Conservation (phyloP, 2,329 filamentous ascomycete species). For the Atkinsonella hypoxylon region DNA sequence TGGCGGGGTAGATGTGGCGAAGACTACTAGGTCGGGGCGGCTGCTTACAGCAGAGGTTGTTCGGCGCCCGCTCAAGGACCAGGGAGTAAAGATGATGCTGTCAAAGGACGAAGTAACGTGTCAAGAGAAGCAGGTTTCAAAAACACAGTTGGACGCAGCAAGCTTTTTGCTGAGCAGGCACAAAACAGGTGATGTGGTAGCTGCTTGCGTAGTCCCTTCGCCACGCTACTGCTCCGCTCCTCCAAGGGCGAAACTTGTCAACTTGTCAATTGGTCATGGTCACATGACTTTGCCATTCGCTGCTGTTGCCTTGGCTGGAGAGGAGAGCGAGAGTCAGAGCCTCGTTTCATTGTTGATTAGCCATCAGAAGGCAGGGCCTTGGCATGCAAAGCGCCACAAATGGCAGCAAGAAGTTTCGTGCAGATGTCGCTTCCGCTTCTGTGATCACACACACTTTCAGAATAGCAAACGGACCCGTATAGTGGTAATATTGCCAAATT, state of each 20-base stretch:
- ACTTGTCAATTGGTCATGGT: constrained; percentile 1
- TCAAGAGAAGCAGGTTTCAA: not conserved
- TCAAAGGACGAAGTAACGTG: not conserved
- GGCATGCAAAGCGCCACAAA: too few relatives aligned
- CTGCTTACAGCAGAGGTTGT: not conserved
- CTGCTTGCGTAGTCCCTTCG: constrained; percentile 10
- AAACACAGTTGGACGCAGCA: not conserved
- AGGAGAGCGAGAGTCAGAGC: too few relatives aligned
- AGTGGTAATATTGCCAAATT: too few relatives aligned
- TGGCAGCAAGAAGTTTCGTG: too few relatives aligned
- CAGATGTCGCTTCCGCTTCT: too few relatives aligned
- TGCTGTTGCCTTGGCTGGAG: too few relatives aligned
- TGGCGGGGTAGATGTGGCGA: not conserved
- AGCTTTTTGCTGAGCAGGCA: constrained; percentile 1
- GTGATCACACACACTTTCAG: too few relatives aligned
- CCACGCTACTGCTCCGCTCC: constrained; percentile 8
- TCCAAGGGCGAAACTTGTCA: not conserved
- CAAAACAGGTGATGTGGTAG: not conserved
- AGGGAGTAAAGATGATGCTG: not conserved
- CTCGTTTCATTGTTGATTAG: too few relatives aligned
- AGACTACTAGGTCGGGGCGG: not conserved
- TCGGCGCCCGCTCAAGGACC: not conserved
- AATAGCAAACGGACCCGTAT: too few relatives aligned
- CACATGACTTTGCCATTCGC: constrained; percentile 4
- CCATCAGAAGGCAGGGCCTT: too few relatives aligned